Percentiles rank a stretch among this genome's conserved stretches.
phyloP scores from a whole-genome alignment of 1,139 yeast species.

The Ashbya aceris region DNA sequence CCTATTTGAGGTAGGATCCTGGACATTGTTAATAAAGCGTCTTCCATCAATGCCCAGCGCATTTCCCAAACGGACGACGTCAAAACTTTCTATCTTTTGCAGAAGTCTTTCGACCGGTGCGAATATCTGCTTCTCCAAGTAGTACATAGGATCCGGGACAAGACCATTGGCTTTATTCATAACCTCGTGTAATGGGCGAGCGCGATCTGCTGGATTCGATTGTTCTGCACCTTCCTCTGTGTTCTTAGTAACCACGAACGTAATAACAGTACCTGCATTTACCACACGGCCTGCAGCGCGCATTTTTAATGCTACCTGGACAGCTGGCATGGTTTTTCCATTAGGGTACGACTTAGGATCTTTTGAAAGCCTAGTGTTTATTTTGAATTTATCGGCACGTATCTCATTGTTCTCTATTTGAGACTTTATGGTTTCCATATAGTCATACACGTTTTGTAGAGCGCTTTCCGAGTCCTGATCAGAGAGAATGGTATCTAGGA shows the following conservation, averaged over 20 bases:
- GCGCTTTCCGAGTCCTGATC: slow-evolving; percentile 75
- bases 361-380: slow-evolving; percentile 66
- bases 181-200: slow-evolving; percentile 69
- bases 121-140: slow-evolving; percentile 78
- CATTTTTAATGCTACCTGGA: slow-evolving; percentile 81
- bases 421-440: slow-evolving; percentile 51
- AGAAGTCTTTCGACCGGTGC: slow-evolving; percentile 87
- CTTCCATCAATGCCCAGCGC: slow-evolving; percentile 70
- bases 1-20: slow-evolving; percentile 31
- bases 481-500: slow-evolving; percentile 61
- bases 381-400: slow-evolving; percentile 55
- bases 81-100: slow-evolving; percentile 81
- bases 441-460: slow-evolving; percentile 60
- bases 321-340: slow-evolving; percentile 84
- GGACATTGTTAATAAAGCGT: slow-evolving; percentile 46
- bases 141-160: slow-evolving; percentile 67
- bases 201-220: slow-evolving; percentile 52
- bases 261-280: slow-evolving; percentile 83
- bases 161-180: slow-evolving; percentile 42
- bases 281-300: slow-evolving; percentile 74
- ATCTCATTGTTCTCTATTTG: slow-evolving; percentile 56
- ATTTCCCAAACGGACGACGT: slow-evolving; percentile 66
- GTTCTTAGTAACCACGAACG: slow-evolving; percentile 60
- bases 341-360: slow-evolving; percentile 68
- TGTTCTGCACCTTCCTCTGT: slow-evolving; percentile 13